These are phyloP conservation scores for Petunia hybrid DNA, from an alignment of 305 asterid species.

Conservation along the genomic window DNA sequence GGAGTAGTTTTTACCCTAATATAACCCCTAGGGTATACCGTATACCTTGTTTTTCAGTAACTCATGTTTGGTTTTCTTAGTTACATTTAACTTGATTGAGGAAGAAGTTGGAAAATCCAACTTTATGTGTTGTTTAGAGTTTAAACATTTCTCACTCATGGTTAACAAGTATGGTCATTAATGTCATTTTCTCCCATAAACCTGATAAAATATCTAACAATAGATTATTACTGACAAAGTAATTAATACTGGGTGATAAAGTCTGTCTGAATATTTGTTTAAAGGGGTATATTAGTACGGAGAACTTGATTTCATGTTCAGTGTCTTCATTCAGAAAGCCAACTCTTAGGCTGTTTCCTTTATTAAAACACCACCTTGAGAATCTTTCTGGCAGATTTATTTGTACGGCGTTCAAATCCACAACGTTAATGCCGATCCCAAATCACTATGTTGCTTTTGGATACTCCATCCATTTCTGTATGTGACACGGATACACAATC, in stretches of 20 bases:
- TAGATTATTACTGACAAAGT: not conserved
- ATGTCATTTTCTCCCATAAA: not conserved
- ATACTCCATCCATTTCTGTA: too few species aligned
- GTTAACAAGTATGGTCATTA: slow-evolving; percentile 9
- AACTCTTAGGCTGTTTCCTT: not conserved
- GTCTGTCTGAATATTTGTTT: not conserved
- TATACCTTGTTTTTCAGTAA: not conserved
- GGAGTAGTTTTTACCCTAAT: too few species aligned
- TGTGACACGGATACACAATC: too few species aligned
- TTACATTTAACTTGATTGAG: not conserved
- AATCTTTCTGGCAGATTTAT: not conserved
- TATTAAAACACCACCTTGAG: not conserved
- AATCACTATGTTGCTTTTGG: not conserved
- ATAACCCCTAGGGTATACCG: not conserved
- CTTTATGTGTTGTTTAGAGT: slow-evolving; percentile 24
- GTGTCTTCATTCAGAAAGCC: not conserved
- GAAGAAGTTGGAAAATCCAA: not conserved
- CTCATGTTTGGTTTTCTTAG: not conserved
- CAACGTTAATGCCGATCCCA: not conserved
- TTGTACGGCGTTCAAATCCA: not conserved
- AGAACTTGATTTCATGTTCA: not conserved
- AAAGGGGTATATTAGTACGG: not conserved
- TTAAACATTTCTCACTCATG: slow-evolving; percentile 8
- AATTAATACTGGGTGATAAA: not conserved
- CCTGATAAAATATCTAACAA: not conserved